These are phyloP conservation scores for Erodium moschatum DNA, from an alignment of 441 rosid genomes.

Conservation along the genomic window DNA sequence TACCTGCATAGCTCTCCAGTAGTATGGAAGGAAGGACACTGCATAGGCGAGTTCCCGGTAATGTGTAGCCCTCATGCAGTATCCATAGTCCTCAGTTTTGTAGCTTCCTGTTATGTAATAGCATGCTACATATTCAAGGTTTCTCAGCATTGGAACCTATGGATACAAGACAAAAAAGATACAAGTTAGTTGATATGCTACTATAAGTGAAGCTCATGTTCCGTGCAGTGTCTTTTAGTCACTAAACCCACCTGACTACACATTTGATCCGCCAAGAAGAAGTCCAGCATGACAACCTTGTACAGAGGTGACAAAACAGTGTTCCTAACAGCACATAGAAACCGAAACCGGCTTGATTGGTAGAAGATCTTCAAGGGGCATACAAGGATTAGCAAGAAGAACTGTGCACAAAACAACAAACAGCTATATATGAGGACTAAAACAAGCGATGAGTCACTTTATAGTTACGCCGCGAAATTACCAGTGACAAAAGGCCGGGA, in stretches of 20 bases:
- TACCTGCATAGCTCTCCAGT: constrained; percentile 99
- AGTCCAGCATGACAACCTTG: constrained; percentile 94
- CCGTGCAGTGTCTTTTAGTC: no score
- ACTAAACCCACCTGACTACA: constrained; percentile 67
- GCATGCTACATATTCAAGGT: no score
- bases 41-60: no score
- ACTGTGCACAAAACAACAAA: constrained; percentile 36
- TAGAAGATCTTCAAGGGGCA: constrained; percentile 77
- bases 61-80: no score
- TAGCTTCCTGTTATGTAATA: no score
- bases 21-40: constrained; percentile 61
- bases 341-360: constrained; percentile 60
- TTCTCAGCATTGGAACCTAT: constrained; percentile 19
- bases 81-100: no score
- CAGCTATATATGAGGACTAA: no score
- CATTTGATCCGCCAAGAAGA: constrained; percentile 98
- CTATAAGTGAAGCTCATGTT: no score
- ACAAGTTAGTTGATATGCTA: no score
- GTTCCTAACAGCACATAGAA: constrained; percentile 65
- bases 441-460: no score
- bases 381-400: constrained; percentile 13
- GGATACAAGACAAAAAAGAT: background rate
- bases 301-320: constrained; percentile 78
- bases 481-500: no score
- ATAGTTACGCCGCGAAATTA: no score